phyloP scores from a whole-genome alignment of 352 stramenopile genomes.

The Ophiocytium majus region DNA sequence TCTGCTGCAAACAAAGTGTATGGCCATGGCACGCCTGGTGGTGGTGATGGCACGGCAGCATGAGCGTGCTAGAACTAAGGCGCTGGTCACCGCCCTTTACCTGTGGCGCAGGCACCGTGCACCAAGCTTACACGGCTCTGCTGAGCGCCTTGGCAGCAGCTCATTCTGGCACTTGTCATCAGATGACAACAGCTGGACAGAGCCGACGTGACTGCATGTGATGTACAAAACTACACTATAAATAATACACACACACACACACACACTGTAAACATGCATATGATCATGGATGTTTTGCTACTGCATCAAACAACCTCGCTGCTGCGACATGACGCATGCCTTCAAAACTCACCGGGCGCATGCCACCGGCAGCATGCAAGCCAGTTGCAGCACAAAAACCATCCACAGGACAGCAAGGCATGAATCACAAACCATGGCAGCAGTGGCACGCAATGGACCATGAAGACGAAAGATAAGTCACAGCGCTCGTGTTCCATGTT shows the following conservation, averaged over 20 bases:
- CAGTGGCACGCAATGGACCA: too few species aligned
- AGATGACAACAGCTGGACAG: neutral
- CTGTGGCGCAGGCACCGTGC: neutral
- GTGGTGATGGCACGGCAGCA: neutral
- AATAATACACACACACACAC: neutral
- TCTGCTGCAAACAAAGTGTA: neutral
- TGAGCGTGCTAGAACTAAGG: neutral
- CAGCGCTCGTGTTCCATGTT: too few species aligned
- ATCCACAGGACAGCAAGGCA: too few species aligned
- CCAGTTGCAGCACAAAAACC: too few species aligned
- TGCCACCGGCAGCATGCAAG: neutral
- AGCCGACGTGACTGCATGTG: neutral
- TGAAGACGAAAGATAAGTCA: too few species aligned
- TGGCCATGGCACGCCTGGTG: neutral
- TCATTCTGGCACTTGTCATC: neutral
- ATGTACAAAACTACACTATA: neutral
- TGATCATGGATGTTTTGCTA: neutral
- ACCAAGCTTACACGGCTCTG: neutral
- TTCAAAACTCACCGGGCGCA: neutral
- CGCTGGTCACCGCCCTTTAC: neutral
- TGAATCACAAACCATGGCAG: too few species aligned
- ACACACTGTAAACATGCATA: neutral
- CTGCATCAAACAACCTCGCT: too few species aligned
- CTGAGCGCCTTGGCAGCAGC: neutral
- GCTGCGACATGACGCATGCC: too few species aligned